A percentile compares a stretch with the other conserved stretches of the same genome.
phyloP scores from a whole-genome alignment of 1,284 basidiomycete species.

The Wolfiporia cocos region DNA sequence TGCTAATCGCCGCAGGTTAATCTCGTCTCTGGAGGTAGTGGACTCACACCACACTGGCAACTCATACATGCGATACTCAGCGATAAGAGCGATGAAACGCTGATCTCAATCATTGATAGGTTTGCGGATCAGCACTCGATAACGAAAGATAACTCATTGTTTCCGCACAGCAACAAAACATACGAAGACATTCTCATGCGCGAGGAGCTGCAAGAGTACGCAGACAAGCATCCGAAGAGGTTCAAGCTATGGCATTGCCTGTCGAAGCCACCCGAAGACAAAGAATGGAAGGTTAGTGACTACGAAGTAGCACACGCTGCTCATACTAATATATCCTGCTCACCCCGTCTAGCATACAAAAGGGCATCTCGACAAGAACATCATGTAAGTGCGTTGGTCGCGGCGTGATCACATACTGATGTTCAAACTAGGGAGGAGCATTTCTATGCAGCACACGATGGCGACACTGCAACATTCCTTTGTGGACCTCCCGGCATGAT shows the following conservation, averaged over 20 bases:
- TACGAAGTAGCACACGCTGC: neutral
- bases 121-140: too few species aligned
- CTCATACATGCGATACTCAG: slow-evolving; percentile 19
- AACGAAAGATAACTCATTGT: neutral
- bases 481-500: slow-evolving; percentile 18
- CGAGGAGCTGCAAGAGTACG: slow-evolving; percentile 14
- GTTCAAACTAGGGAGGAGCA: slow-evolving; percentile 12
- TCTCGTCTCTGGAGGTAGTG: slow-evolving; percentile 20
- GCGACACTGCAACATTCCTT: slow-evolving; percentile 11
- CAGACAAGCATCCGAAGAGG: slow-evolving; percentile 9
- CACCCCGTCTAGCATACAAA: slow-evolving; percentile 10
- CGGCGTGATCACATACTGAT: neutral
- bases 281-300: slow-evolving; percentile 8
- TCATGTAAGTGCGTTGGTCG: slow-evolving; percentile 10
- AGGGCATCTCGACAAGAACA: slow-evolving; percentile 11
- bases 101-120: slow-evolving; percentile 18
- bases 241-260: slow-evolving; percentile 22
- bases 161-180: slow-evolving; percentile 17
- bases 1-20: slow-evolving; percentile 13
- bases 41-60: slow-evolving; percentile 22
- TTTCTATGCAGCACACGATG: slow-evolving; percentile 12
- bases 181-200: slow-evolving; percentile 18
- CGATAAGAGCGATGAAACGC: slow-evolving; percentile 11
- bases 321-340: neutral
- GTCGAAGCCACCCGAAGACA: slow-evolving; percentile 10